Conservation (phyloP, 2,329 filamentous ascomycete genomes). For the Epichloe hybrida region DNA sequence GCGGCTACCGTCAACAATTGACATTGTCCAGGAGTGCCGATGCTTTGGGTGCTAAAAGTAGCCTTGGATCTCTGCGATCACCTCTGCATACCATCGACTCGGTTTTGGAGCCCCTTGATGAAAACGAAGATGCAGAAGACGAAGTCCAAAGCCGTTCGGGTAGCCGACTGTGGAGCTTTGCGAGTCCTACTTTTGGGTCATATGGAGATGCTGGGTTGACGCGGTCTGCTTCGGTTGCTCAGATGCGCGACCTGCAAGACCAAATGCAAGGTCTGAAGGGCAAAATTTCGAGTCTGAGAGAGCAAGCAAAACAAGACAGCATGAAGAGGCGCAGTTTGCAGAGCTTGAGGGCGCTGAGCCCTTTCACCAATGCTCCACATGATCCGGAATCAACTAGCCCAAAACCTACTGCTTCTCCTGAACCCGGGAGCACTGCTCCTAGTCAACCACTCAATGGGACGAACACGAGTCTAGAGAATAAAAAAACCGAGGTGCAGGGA, state of each 20-base stretch:
- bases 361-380: slow-evolving; percentile 55
- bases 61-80: slow-evolving; percentile 17
- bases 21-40: slow-evolving; percentile 31
- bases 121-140: slow-evolving; percentile 26
- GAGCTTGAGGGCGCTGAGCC: slow-evolving; percentile 61
- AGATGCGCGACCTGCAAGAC: slow-evolving; percentile 61
- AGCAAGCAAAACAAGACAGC: slow-evolving; percentile 67
- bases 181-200: slow-evolving; percentile 32
- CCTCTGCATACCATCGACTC: slow-evolving; percentile 28
- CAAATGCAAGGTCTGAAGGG: slow-evolving; percentile 79
- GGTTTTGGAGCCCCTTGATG: slow-evolving; percentile 38
- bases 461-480: background rate
- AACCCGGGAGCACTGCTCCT: slow-evolving; percentile 4
- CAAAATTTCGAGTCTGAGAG: slow-evolving; percentile 67
- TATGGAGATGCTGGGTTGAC: slow-evolving; percentile 36
- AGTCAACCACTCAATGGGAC: background rate
- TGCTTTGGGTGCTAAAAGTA: slow-evolving; percentile 19
- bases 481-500: background rate
- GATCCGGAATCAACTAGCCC: slow-evolving; percentile 13
- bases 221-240: slow-evolving; percentile 58
- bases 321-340: slow-evolving; percentile 65
- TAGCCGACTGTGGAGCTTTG: slow-evolving; percentile 22
- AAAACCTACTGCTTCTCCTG: slow-evolving; percentile 8
- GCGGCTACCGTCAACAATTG: slow-evolving; percentile 40
- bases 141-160: slow-evolving; percentile 17